Evolutionary conservation across 495 filamentous ascomycete species (phyloP), one percentile per base, ranked within the genome.

Genomic region (Penicillium atrosanguineum): DNA sequence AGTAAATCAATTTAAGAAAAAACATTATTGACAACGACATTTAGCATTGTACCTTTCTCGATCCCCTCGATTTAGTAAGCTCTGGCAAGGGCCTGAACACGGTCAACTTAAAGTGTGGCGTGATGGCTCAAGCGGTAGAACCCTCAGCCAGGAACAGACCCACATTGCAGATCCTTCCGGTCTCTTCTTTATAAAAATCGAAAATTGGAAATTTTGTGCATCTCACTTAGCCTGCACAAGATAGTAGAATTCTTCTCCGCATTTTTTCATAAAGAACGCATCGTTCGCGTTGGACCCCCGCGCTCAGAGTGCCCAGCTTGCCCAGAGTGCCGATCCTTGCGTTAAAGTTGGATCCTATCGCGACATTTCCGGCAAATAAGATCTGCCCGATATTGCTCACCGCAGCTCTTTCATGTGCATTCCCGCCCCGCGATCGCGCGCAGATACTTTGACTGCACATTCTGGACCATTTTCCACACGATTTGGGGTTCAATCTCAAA

Each of bases 301-400:
- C 7, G 1, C 7, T 31, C 7, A 31, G 4, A 31, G 7, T 9
- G 28, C 11, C 28, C 28, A n/a, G n/a, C n/a, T n/a, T n/a, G n/a
- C n/a, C n/a, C n/a, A n/a, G n/a, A n/a, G n/a, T 9, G 28, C 2
- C 12, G 31, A 14, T 34, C 31, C 31, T 59, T 28, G 42, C 38
- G 53, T 36, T 37, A 36, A 46, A 20, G 38, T 34, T 36, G 40
- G 28, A 36, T 20, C 58, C 52, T 59, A 70, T 65, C 68, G 67
- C 68, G 65, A 70, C 68, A 70, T 68, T 44, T 29, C 11, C 46
- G 59, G 54, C 68, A 63, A 64, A 66, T 68, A 37, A 61, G 47
- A 39, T 50, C 12, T 1, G 1, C 52, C 21, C 18, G 23, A 28
- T 18, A 23, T 9, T 15, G 37, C 28, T 31, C 9, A 19, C 15